Evolutionary conservation across 179 eudicot genomes (phyloP), one percentile per base, ranked within the genome.

Genomic region (Vitellaria paradoxa): DNA sequence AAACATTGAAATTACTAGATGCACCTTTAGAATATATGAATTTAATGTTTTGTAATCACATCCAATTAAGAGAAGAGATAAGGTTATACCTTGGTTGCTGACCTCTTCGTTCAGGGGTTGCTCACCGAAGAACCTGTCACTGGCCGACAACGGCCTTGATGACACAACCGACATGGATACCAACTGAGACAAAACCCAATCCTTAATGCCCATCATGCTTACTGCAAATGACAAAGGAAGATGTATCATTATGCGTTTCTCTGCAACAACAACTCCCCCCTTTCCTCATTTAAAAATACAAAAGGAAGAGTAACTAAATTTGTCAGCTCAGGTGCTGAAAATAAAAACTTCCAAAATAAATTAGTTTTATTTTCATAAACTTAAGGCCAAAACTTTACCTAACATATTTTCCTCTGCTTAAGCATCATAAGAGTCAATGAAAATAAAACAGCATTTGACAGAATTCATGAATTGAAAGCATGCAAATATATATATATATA

Each of bases 171-270:
- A 87, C 81, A 89, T 93, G 73, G 98, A 84, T 57, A 93, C 82
- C 72, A 95, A 80, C 84, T 92, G 99, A 76, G 98, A 87, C 65
- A 91, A 84, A 75, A 92, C 86, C 99, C 99, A 96, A 81, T 93
- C 98, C 77, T 92, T 90, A 80, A 96, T 81, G 84, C 94, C 90
- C 90, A 92, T 89, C 99, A 96, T 93, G 57, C 49, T 79, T 76
- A 73, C 87, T 84, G 83, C 68, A 78, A 76, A 64, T 65, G 9
- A 23, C 49, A 61, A 61, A 60, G 24, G 23, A 24, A 64, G 30
- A 8, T 37, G 60, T 18, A 52, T 68, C 37, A 60, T 62, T 23
- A 40, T 21, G 56, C 20, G 24, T n/a, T 50, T 6, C 63, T 24
- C 53, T 57, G 40, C 69, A 37, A 26, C 53, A 30, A 30, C 24